Evolutionary conservation across 441 rosid genomes (phyloP), one percentile per base, ranked within the genome.

Genomic region (Corymbia calophylla): DNA sequence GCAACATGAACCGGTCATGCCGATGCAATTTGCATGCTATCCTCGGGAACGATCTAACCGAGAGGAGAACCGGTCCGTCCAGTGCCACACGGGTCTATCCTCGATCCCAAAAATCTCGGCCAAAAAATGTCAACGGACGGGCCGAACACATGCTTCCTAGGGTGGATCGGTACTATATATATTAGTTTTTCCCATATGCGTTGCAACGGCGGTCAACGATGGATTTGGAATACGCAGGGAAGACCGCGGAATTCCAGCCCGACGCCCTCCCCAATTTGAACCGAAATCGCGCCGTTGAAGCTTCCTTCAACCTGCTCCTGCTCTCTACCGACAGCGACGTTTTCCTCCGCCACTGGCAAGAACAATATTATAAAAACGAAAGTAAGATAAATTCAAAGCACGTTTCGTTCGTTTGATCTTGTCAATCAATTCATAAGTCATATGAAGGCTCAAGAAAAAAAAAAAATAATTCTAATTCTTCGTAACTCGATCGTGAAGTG

Each of bases 81-180:
- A 19, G 23, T 31, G 39, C 77, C 39, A 31, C 39, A 1, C 77
- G 23, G 39, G 44, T 31, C 0, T 0, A 0, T 66, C 0, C 77
- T 66, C 23, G 39, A 35, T 5, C 64, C 1, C 64, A 2, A 4
- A 66, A 68, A 32, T 31, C 77, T 68, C 49, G 5, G 8, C 27
- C 5, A 0, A 5, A 0, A 5, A 1, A 70, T 70, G 82, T 70
- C 29, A 39, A 10, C 48, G 49, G 82, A 19, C 49, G 14, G 27
- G 48, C 81, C 81, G 3, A 19, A 6, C 81, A 3, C 48, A 70
- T 70, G 81, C 8, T 35, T 70, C 29, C 29, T 3, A 19, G 81
- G 81, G 81, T 70, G 8, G 48, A 35, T 3, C 81, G 81, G 81
- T 8, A 9, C 25, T 35, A 70, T 35, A 10, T 19, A 5, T 35